These are phyloP conservation scores for Fusarium secorum DNA, from an alignment of 2,329 filamentous ascomycete species.

Conservation along the genomic window DNA sequence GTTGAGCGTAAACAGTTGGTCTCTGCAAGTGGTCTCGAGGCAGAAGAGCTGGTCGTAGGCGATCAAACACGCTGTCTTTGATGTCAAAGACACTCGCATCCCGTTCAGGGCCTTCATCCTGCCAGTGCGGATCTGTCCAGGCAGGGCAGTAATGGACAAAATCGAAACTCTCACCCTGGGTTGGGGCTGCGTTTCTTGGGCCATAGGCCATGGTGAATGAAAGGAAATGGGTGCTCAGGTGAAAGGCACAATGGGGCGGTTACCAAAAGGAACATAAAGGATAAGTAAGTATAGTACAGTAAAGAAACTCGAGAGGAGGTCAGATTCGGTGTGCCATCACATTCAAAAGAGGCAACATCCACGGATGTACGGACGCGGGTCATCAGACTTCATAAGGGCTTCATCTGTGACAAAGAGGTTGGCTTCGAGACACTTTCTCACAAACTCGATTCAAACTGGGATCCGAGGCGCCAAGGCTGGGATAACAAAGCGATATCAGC, in stretches of 20 bases:
- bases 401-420: background rate
- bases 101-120: conserved; percentile 28
- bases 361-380: background rate
- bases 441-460: background rate
- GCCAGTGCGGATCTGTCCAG: conserved; percentile 43
- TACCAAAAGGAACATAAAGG: background rate
- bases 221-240: background rate
- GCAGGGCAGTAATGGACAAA: conserved; percentile 32
- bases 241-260: background rate
- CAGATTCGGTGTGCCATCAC: background rate
- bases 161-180: background rate
- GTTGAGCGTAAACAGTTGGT: conserved; percentile 41
- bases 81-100: conserved; percentile 19
- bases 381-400: background rate
- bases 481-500: conserved; percentile 12
- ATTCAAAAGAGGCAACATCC: background rate
- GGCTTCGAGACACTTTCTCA: background rate
- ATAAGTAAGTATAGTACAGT: background rate
- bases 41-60: conserved; percentile 38
- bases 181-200: background rate
- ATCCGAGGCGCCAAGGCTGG: background rate
- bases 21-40: conserved; percentile 31
- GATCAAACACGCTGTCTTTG: conserved; percentile 24
- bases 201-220: conserved; percentile 2
- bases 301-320: background rate